Conservation (phyloP, 1,284 basidiomycete genomes). For the Ceratobasidium sp. region DNA sequence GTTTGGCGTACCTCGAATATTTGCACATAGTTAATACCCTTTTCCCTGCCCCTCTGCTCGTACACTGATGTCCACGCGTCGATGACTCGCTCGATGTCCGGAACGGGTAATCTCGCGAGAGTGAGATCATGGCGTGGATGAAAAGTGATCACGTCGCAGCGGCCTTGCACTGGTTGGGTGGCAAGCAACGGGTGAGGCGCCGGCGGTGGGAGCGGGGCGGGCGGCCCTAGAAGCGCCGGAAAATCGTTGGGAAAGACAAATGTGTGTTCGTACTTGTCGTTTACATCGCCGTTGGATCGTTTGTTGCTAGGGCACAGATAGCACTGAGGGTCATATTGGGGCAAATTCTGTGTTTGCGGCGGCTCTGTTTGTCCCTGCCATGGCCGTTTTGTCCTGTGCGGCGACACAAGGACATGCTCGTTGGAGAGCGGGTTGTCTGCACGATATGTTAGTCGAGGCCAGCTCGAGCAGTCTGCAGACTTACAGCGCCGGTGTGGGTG, state of each 20-base stretch:
- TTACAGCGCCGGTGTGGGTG: constrained; percentile 79
- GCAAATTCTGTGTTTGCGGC: constrained; percentile 64
- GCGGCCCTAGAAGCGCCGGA: constrained; percentile 78
- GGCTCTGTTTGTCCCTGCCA: constrained; percentile 88
- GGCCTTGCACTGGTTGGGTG: constrained; percentile 78
- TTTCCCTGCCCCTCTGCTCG: constrained; percentile 66
- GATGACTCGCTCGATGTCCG: constrained; percentile 77
- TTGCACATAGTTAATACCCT: constrained; percentile 83
- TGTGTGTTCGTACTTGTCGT: constrained; percentile 76
- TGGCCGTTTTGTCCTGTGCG: constrained; percentile 83
- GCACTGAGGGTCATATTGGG: constrained; percentile 80
- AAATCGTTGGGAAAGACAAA: constrained; percentile 85
- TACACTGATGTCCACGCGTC: constrained; percentile 82
- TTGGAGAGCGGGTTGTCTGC: constrained; percentile 80
- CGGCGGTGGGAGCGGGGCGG: constrained; percentile 60
- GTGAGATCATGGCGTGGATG: constrained; percentile 93
- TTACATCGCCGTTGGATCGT: constrained; percentile 78
- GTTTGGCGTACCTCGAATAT: constrained; percentile 78
- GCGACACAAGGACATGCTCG: constrained; percentile 85
- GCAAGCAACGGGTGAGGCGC: constrained; percentile 72
- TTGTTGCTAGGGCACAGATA: constrained; percentile 92
- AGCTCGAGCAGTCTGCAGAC: constrained; percentile 48
- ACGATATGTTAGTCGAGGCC: constrained; percentile 44
- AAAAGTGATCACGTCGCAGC: constrained; percentile 91
- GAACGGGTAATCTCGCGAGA: constrained; percentile 73